Evolutionary conservation across 2,329 filamentous ascomycete genomes (phyloP).

Genomic region (Talaromyces sp.): DNA sequence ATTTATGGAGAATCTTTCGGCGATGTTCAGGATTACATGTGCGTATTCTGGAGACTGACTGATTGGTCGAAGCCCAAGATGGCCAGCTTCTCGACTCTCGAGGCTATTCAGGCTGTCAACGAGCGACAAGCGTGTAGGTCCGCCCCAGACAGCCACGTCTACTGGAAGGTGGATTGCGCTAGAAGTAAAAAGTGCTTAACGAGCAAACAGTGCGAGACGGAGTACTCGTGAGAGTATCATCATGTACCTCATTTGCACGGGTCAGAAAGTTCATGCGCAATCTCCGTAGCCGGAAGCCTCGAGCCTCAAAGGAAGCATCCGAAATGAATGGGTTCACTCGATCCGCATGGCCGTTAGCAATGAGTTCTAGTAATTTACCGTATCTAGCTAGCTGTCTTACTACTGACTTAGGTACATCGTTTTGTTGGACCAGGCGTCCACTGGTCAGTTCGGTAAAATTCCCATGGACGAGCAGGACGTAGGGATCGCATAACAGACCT

Average conservation of each 20-base stretch:
- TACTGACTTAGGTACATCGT: neutral
- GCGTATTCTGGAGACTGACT: neutral
- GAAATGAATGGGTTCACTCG: neutral
- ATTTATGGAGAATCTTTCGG: neutral
- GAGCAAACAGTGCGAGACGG: neutral
- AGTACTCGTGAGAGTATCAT: neutral
- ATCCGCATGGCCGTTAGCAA: neutral
- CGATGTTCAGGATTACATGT: neutral
- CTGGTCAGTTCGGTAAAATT: neutral
- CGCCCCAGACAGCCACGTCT: neutral
- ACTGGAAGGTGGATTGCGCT: neutral
- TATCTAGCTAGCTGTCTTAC: neutral
- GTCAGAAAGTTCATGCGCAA: neutral
- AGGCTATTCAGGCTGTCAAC: neutral
- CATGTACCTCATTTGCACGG: neutral
- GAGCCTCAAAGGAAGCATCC: neutral
- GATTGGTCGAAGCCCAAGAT: neutral
- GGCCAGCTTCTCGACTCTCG: neutral
- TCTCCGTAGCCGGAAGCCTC: neutral
- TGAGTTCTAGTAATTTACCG: constrained; percentile 6
- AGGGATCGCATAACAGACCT: neutral
- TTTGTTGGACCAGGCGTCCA: neutral
- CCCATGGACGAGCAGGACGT: neutral
- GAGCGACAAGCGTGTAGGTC: neutral
- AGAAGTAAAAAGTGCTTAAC: neutral